Evolutionary conservation across 352 stramenopile genomes (phyloP).

Genomic region (Phytophthora nicotianae): DNA sequence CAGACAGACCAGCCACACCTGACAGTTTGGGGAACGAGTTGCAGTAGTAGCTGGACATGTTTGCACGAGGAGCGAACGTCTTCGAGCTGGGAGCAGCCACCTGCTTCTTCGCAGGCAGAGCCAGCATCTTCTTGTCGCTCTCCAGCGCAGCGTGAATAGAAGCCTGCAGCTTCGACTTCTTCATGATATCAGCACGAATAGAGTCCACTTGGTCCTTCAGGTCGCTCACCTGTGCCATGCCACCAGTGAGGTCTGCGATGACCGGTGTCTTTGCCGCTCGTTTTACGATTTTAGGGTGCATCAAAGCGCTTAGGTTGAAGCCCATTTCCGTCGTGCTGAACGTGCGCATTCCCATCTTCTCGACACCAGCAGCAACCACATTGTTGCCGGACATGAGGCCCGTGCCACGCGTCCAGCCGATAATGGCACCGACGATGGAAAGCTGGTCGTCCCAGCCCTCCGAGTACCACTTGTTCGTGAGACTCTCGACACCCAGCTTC

Average conservation of each 20-base stretch:
- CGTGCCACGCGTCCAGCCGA: slow-evolving; percentile 88
- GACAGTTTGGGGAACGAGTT: slow-evolving; percentile 69
- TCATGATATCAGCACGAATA: slow-evolving; percentile 61
- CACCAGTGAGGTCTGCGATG: slow-evolving; percentile 82
- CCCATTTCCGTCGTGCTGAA: slow-evolving; percentile 90
- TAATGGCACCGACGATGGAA: slow-evolving; percentile 82
- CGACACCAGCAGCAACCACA: slow-evolving; percentile 77
- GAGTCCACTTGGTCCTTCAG: slow-evolving; percentile 69
- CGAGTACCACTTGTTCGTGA: slow-evolving; percentile 88
- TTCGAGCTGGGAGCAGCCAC: slow-evolving; percentile 16
- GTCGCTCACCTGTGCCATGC: slow-evolving; percentile 77
- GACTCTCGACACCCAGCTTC: slow-evolving; percentile 86
- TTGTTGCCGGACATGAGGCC: slow-evolving; percentile 92
- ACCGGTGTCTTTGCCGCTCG: slow-evolving; percentile 72
- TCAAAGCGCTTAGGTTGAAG: slow-evolving; percentile 86
- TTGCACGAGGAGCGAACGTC: slow-evolving; percentile 54
- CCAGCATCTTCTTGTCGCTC: slow-evolving; percentile 45
- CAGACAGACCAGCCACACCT: slow-evolving; percentile 40
- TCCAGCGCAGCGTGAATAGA: slow-evolving; percentile 44
- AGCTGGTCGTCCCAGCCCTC: slow-evolving; percentile 89
- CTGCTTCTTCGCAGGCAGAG: slow-evolving; percentile 28
- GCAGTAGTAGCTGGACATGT: slow-evolving; percentile 81
- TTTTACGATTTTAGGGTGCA: slow-evolving; percentile 83
- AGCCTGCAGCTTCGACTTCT: slow-evolving; percentile 62
- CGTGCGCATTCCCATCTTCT: slow-evolving; percentile 82